Percentiles rank a stretch among this genome's conserved stretches.
Evolutionary conservation across 148 eudicot species (phyloP).

Genomic region (Chenopodium quinoa): DNA sequence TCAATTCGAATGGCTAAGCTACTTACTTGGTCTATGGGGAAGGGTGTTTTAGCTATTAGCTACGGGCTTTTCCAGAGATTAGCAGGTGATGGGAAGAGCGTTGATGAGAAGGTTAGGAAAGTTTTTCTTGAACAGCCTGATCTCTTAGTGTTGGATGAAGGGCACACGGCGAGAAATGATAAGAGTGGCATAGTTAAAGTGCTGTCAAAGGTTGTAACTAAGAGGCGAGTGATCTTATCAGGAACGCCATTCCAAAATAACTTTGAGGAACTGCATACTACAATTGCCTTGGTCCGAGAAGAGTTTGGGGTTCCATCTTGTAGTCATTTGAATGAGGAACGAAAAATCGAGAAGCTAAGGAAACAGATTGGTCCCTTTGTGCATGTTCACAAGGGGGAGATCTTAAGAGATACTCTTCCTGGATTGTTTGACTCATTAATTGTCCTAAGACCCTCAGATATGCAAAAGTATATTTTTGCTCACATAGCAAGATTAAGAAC

Average conservation of each 20-base stretch:
- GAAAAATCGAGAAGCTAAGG: conserved; percentile 34
- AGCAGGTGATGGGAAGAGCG: conserved; percentile 9
- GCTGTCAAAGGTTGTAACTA: conserved; percentile 47
- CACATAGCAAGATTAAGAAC: not conserved
- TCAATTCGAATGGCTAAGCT: conserved; percentile 48
- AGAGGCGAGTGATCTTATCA: conserved; percentile 61
- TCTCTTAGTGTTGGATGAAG: conserved; percentile 59
- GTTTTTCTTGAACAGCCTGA: conserved; percentile 46
- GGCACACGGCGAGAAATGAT: conserved; percentile 75
- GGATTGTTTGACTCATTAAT: conserved; percentile 50
- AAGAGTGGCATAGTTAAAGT: conserved; percentile 51
- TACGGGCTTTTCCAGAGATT: conserved; percentile 53
- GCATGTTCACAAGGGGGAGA: conserved; percentile 59
- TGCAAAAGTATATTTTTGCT: conserved; percentile 37
- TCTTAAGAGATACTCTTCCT: conserved; percentile 52
- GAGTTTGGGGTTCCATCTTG: conserved; percentile 29
- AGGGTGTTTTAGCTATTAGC: conserved; percentile 64
- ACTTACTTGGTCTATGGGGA: conserved; percentile 43
- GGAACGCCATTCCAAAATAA: conserved; percentile 95
- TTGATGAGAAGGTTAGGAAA: not conserved
- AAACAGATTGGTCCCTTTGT: conserved; percentile 54
- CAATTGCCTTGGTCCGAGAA: conserved; percentile 55
- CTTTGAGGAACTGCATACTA: conserved; percentile 64
- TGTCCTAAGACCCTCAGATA: conserved; percentile 41
- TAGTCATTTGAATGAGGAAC: not conserved